Conservation (phyloP, 176 grass and related monocot genomes). For the Panicum miliaceum region DNA sequence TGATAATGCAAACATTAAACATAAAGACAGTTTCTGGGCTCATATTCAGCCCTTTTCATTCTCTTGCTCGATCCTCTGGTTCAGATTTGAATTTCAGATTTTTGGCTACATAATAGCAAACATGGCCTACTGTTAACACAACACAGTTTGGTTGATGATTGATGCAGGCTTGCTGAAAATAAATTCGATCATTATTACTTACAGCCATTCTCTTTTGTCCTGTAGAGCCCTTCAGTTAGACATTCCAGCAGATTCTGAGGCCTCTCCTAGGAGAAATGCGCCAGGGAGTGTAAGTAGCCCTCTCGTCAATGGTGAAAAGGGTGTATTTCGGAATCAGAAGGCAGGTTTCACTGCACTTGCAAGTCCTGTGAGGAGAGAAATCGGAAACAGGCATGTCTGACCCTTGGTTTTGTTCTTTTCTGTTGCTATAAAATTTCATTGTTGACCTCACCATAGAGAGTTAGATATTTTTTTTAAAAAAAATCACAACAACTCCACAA, state of each 20-base stretch:
- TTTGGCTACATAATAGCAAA: background rate
- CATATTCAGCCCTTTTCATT: background rate
- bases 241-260: constrained; percentile 52
- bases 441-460: background rate
- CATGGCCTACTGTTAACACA: background rate
- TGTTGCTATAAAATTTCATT: constrained; percentile 5
- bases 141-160: background rate
- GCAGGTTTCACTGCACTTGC: constrained; percentile 57
- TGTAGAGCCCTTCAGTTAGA: constrained; percentile 64
- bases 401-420: constrained; percentile 33
- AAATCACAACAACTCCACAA: background rate
- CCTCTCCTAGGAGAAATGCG: constrained; percentile 46
- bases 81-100: constrained; percentile 22
- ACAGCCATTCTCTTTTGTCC: constrained; percentile 34
- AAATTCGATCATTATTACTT: background rate
- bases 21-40: background rate
- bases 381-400: constrained; percentile 68
- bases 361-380: constrained; percentile 82
- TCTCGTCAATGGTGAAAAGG: constrained; percentile 60
- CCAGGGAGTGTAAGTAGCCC: constrained; percentile 48
- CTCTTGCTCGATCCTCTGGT: background rate
- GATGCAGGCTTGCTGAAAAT: background rate
- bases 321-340: constrained; percentile 55
- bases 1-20: too few species aligned
- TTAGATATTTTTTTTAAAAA: background rate